Evolutionary conservation across 371 early-diverging fungal genomes (phyloP), one percentile per base, ranked within the genome.

Genomic region (Lichtheimia corymbifera): DNA sequence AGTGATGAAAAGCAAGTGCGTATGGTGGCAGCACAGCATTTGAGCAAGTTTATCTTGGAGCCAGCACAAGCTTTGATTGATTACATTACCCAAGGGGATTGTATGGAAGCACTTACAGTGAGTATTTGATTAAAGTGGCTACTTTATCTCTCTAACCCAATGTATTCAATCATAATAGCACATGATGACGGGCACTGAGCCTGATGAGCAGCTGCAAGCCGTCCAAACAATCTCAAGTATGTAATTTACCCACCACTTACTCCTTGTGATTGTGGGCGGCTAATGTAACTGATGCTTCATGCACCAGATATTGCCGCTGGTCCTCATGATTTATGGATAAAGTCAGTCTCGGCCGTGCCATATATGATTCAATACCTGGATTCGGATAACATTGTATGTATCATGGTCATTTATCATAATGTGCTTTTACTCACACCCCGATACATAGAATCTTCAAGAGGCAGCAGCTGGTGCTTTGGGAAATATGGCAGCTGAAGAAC

Each of bases 401-500:
- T 62, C 22, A 5, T 1, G 2, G 47, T n/a, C 45, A 47, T 22
- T 6, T 6, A 12, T 9, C 1, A 12, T 43, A 3, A 47, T 47
- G 25, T 22, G n/a, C 28, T 27, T 44, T 43, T 43, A 40, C 24
- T 62, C 41, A 25, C 40, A 22, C 24, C 24, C 24, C 24, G 25
- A 35, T 51, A 17, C 11, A 59, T 28, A 72, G 75, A 73, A 41
- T 50, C 62, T 78, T 20, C 61, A 66, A 14, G 76, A 74, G 51
- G 61, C 73, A 25, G 76, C 73, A 18, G 72, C 74, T 28, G 70
- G 82, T 64, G 84, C 87, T 17, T 63, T 91, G 24, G 83, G 87
- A n/a, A 87, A 90, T 61, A 90, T 90, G 69, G 83, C 91, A 22
- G 86, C 83, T 0, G 91, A 90, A 83, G 89, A 89, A 18, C 59